phyloP scores from a whole-genome alignment of 768 basidiomycete genomes.

The Lactifluus echinatus region DNA sequence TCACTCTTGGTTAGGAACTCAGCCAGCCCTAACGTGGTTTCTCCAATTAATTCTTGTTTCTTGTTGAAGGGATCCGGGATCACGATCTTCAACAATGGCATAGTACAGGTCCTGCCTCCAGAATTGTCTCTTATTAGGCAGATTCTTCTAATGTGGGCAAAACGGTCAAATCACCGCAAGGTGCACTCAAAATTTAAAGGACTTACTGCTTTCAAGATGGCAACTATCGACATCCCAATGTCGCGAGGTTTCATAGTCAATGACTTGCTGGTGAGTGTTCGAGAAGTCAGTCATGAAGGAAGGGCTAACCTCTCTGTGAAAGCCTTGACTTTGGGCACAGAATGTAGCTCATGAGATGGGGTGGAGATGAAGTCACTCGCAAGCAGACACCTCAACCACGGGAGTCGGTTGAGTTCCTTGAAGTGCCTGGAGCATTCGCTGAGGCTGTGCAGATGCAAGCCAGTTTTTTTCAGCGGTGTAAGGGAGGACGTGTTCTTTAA shows the following conservation, averaged over 20 bases:
- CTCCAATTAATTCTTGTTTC: conserved; percentile 94
- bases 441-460: too few species aligned
- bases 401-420: too few species aligned
- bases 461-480: too few species aligned
- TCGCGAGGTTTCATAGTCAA: conserved; percentile 44
- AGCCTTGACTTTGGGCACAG: too few species aligned
- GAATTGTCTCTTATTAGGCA: conserved; percentile 86
- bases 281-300: too few species aligned
- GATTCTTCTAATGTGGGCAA: conserved; percentile 51
- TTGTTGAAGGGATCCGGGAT: conserved; percentile 54
- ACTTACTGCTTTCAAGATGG: conserved; percentile 87
- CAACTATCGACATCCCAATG: conserved; percentile 89
- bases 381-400: too few species aligned
- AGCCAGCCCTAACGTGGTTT: conserved; percentile 76
- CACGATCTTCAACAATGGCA: conserved; percentile 66
- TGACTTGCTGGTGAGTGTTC: neutral
- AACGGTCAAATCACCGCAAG: neutral
- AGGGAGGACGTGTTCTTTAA: too few species aligned
- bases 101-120: conserved; percentile 99
- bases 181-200: neutral
- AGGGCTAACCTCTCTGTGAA: too few species aligned
- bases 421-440: too few species aligned
- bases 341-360: too few species aligned
- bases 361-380: too few species aligned
- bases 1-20: conserved; percentile 92